Evolutionary conservation across 352 stramenopile species (phyloP), one percentile per base, ranked within the genome.

Genomic region (Phytopythium sindhum): DNA sequence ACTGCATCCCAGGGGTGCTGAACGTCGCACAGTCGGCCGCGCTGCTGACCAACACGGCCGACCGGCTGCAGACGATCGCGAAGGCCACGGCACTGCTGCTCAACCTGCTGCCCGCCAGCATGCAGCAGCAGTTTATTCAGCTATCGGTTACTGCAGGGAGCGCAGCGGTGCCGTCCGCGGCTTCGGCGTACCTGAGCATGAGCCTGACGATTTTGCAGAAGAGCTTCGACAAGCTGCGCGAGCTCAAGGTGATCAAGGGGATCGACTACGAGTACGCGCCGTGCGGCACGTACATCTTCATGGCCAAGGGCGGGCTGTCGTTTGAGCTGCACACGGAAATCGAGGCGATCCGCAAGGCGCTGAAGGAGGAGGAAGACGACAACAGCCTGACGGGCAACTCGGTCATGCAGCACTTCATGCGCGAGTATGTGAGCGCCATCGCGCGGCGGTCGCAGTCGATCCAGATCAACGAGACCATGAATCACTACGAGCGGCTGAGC

Each of bases 1-100:
- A 95, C 62, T 95, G 85, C 61, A 90, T 95, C 60, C 86, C 86
- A 4, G 75, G 80, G 28, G 82, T 93, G 60, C 70, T 93, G 28
- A 91, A 95, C 48, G 73, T 95, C 10, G 84, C 86, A 3, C 84
- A 95, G 54, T 89, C 83, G 26, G 74, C 84, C 31, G 78, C 84
- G 11, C 78, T 91, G 78, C 39, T 93, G 45, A 76, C 81, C 3
- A 95, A 90, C 66, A 93, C 86, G 19, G 88, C 84, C 2, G 82
- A 90, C 45, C 70, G 81, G 29, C 70, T 95, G 51, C 57, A 91
- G 50, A 89, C 83, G 26, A 90, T 93, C 63, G 81, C 83, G 4
- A 92, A 91, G 57, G 86, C 86, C 31, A 92, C 81, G 11, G 84
- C 76, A 61, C 81, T 78, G 42, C 60, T 93, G 48, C 72, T 93